Conservation (phyloP, 345 rosid genomes). For the Cardamine chenopodiifolia region DNA sequence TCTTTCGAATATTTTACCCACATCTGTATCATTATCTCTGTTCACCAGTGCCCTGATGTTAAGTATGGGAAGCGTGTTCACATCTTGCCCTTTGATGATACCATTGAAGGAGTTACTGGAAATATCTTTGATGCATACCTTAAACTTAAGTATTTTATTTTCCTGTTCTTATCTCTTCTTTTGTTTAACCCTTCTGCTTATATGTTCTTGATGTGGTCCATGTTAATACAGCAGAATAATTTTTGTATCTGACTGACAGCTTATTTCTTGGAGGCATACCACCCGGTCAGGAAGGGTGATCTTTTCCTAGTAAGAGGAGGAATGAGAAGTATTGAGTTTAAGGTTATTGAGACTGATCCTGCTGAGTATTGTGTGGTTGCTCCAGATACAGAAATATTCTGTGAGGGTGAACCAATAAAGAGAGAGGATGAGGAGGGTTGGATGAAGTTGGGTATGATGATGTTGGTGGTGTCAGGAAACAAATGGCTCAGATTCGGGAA, state of each 20-base stretch:
- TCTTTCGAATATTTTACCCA: too few relatives aligned
- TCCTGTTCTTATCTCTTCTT: neutral
- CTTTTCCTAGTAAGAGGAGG: conserved; percentile 72
- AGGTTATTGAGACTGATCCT: conserved; percentile 51
- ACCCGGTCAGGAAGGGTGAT: conserved; percentile 71
- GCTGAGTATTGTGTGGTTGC: conserved; percentile 74
- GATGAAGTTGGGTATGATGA: conserved; percentile 80
- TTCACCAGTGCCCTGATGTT: conserved; percentile 73
- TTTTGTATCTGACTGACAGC: conserved; percentile 43
- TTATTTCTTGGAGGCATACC: conserved; percentile 70
- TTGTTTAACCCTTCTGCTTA: neutral
- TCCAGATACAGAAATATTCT: conserved; percentile 72
- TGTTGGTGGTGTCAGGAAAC: conserved; percentile 77
- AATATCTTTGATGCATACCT: conserved; percentile 64
- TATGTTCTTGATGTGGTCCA: neutral
- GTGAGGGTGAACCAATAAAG: conserved; percentile 69
- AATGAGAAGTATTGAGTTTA: conserved; percentile 74
- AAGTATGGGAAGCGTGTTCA: conserved; percentile 73
- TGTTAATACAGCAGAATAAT: neutral
- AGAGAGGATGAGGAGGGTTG: conserved; percentile 73
- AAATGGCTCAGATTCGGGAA: conserved; percentile 78
- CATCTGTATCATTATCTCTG: too few relatives aligned
- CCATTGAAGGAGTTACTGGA: conserved; percentile 70
- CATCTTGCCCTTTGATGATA: conserved; percentile 68
- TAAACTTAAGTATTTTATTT: conserved; percentile 51